phyloP scores from a whole-genome alignment of 202 grass and related monocot genomes.

The Zoysia matrella region DNA sequence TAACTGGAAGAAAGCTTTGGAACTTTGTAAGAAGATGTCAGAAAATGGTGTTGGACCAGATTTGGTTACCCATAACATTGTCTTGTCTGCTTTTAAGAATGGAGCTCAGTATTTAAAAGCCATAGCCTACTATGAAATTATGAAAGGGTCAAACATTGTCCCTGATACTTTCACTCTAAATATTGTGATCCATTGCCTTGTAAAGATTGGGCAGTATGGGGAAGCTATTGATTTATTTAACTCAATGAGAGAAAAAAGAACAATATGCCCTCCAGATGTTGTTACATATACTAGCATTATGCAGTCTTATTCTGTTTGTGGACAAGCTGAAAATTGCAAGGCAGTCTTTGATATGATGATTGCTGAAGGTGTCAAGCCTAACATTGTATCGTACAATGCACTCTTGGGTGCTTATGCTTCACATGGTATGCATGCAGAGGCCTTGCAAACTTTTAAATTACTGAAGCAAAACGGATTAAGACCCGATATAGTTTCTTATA shows the following conservation, averaged over 20 bases:
- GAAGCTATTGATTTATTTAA: constrained; percentile 83
- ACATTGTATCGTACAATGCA: constrained; percentile 89
- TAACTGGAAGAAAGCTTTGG: constrained; percentile 93
- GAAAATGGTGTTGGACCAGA: constrained; percentile 97
- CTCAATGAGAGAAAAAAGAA: constrained; percentile 74
- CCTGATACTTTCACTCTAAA: constrained; percentile 83
- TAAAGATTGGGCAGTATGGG: constrained; percentile 75
- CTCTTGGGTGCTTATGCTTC: constrained; percentile 90
- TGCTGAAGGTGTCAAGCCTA: constrained; percentile 90
- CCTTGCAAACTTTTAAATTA: constrained; percentile 74
- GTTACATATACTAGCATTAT: constrained; percentile 93
- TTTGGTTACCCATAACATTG: constrained; percentile 92
- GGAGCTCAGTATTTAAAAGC: constrained; percentile 77
- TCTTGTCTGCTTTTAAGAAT: constrained; percentile 93
- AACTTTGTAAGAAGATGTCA: constrained; percentile 92
- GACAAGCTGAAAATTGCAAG: constrained; percentile 89
- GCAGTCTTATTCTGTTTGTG: constrained; percentile 83
- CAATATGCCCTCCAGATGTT: constrained; percentile 76
- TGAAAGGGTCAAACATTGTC: constrained; percentile 72
- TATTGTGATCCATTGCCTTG: constrained; percentile 89
- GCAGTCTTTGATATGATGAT: constrained; percentile 90
- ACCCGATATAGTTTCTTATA: constrained; percentile 90
- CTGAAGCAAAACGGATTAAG: constrained; percentile 68
- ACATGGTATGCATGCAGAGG: constrained; percentile 75
- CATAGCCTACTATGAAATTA: constrained; percentile 84